Evolutionary conservation across 495 filamentous ascomycete species (phyloP), one percentile per base, ranked within the genome.

Genomic region (Podospora pseudoanserina): DNA sequence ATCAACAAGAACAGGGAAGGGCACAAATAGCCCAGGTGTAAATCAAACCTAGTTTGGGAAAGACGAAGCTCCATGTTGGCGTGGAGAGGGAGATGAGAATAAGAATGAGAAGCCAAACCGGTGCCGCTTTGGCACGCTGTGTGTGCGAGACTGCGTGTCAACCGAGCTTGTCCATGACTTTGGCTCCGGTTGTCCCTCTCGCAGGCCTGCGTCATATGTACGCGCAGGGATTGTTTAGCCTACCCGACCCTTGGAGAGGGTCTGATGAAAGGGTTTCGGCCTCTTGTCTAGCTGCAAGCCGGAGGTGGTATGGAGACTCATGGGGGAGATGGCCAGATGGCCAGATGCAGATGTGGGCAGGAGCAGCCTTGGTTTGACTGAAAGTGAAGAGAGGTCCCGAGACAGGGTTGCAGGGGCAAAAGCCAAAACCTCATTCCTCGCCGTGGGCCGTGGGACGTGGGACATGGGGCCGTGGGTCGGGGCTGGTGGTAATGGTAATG

Each of bases 81-180:
- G 67, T 66, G 72, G 72, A 73, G 60, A 68, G 72, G 67, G 67
- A 67, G 61, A 71, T 67, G 70, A 71, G 68, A 67, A 70, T 70
- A 69, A 70, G 60, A 73, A 67, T 61, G 67, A 68, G 32, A 34
- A 28, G 72, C 68, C 61, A 67, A 66, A 61, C 67, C 66, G 69
- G 67, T 68, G 73, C 74, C 75, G 75, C 72, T 72, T 72, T 75
- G 76, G 74, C 67, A 72, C 74, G 75, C 70, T 72, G 71, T 64
- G 70, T 77, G 71, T 26, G 39, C 70, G 66, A 71, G 74, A 63
- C 61, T 70, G 73, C 72, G 70, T 73, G 72, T 74, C 69, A 73
- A 79, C 72, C 71, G 72, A 72, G 76, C 72, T 72, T 65, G 73
- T 68, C 75, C 73, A 75, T 74, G 74, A 72, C 74, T 70, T 72